These are phyloP conservation scores for Aspergillus sp. DNA, from an alignment of 2,329 filamentous ascomycete genomes.

Conservation along the genomic window DNA sequence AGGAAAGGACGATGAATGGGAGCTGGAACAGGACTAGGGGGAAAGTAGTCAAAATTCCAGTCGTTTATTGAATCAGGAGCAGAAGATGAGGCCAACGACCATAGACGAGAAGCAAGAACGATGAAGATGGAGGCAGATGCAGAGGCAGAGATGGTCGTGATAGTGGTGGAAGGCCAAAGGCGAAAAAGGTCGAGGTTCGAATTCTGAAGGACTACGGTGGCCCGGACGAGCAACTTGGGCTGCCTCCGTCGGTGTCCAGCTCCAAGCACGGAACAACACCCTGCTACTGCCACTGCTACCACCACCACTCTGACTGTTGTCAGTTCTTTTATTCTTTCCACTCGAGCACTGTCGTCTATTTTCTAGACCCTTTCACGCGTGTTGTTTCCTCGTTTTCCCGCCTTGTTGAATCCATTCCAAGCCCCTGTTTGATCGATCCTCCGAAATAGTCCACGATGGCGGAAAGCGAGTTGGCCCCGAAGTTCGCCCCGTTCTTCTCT, in stretches of 20 bases:
- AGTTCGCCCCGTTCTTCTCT: constrained; percentile 60
- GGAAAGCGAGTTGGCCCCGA: constrained; percentile 48
- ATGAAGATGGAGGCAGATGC: neutral
- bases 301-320: neutral
- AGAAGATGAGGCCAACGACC: neutral
- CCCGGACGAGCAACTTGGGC: constrained; percentile 10
- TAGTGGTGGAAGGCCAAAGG: constrained; percentile 2
- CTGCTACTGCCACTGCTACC: too few species aligned
- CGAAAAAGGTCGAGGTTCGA: constrained; percentile 16
- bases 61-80: neutral
- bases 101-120: neutral
- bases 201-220: constrained; percentile 14
- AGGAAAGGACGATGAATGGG: neutral
- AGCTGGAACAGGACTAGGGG: neutral
- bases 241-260: neutral
- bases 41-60: too few species aligned
- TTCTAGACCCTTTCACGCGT: too few species aligned
- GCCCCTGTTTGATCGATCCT: neutral
- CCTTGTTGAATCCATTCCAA: neutral
- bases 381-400: neutral
- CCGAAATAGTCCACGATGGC: constrained; percentile 26
- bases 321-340: neutral
- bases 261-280: neutral
- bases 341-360: neutral
- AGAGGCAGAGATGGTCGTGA: neutral